These are phyloP conservation scores for Blastobotrys raffinosifermentans DNA, from an alignment of 1,139 yeast species.

Conservation along the genomic window DNA sequence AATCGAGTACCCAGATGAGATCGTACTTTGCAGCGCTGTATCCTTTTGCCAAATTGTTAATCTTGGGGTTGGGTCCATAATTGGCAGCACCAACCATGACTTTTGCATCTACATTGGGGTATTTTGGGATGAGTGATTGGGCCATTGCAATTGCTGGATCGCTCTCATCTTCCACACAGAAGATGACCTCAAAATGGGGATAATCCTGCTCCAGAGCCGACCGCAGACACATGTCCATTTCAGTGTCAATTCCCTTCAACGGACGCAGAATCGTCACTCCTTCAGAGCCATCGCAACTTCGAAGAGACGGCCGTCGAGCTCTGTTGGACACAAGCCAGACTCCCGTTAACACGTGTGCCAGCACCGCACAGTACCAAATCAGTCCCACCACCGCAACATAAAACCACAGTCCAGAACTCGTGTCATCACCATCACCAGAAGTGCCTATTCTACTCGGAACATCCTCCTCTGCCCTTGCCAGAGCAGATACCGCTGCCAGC, in stretches of 20 bases:
- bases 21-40: constrained; percentile 63
- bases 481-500: no score
- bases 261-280: constrained; percentile 84
- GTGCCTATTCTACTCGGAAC: no score
- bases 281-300: constrained; percentile 15
- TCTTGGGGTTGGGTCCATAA: constrained; percentile 86
- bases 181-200: constrained; percentile 64
- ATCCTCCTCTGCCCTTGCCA: no score
- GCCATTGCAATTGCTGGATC: constrained; percentile 68
- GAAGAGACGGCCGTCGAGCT: neutral
- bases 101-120: constrained; percentile 55
- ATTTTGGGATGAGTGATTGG: constrained; percentile 42
- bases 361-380: constrained; percentile 16
- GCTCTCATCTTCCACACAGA: constrained; percentile 59
- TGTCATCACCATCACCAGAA: no score
- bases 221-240: constrained; percentile 59
- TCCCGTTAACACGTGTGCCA: constrained; percentile 13
- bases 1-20: constrained; percentile 81
- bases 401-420: constrained; percentile 1
- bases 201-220: constrained; percentile 66
- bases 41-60: constrained; percentile 78
- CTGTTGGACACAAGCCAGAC: constrained; percentile 9
- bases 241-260: constrained; percentile 77
- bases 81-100: constrained; percentile 46
- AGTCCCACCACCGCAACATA: constrained; percentile 13